A percentile compares a stretch with the other conserved stretches of the same genome.
phyloP scores from a whole-genome alignment of 495 filamentous ascomycete species.

The Talaromyces stipitatus region DNA sequence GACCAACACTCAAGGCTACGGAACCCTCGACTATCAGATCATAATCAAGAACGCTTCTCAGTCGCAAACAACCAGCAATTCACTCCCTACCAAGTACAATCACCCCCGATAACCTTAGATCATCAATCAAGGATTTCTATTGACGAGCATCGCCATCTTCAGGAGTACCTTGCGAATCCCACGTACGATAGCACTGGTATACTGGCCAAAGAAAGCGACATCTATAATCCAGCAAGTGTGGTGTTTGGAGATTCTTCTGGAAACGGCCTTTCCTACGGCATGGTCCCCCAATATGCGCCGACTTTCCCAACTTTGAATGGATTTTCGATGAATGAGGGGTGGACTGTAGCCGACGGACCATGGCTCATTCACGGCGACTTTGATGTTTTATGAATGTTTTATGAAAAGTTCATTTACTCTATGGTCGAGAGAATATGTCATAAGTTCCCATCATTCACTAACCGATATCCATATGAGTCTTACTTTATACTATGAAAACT shows the following conservation, averaged over 20 bases:
- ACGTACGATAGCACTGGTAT: background rate
- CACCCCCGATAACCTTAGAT: background rate
- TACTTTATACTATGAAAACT: background rate
- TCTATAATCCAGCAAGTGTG: constrained; percentile 11
- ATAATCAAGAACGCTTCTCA: background rate
- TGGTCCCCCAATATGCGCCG: constrained; percentile 10
- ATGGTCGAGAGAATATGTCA: no score
- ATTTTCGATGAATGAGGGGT: constrained; percentile 24
- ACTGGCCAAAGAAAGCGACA: background rate
- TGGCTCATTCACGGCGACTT: constrained; percentile 32
- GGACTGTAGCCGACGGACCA: constrained; percentile 35
- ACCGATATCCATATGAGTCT: no score
- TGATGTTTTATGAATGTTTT: constrained; percentile 6
- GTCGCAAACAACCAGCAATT: background rate
- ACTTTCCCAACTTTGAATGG: constrained; percentile 14
- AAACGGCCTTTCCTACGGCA: constrained; percentile 8
- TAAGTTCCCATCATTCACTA: no score
- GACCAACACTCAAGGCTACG: background rate
- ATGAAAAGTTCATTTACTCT: no score
- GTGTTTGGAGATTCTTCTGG: constrained; percentile 18
- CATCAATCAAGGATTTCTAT: background rate
- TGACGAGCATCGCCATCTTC: constrained; percentile 5
- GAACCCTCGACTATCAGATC: background rate
- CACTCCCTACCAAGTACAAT: background rate
- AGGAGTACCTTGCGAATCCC: constrained; percentile 1